Base-by-base conservation (phyloP, 192 early-diverging fungal species). In the Coemansia sp. region DNA sequence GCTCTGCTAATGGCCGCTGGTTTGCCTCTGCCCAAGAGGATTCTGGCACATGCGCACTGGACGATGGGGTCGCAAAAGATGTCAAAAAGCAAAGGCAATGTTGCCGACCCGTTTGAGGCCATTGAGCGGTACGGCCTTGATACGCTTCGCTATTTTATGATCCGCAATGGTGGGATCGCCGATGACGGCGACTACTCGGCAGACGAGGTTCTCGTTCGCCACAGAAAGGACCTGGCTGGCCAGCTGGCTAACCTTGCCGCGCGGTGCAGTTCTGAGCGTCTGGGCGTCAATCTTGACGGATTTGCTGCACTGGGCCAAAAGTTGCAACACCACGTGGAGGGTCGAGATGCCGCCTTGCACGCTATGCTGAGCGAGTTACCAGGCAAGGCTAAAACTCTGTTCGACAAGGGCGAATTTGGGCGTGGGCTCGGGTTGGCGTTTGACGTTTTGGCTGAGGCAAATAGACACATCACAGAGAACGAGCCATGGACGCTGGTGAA, bases 1-100 rank as follows among this genome's bases (percentile, higher is more conserved):
- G 94, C 95, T 1, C 93, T 99, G 64, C 77, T 99, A 44, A 88
- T 99, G 86, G 97, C 97, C 0, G 92, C 93, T 3, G 87, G 79
- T 0, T 74, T 97, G 27, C 88, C 88, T 2, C 80, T 92, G 42
- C 95, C 97, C 6, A 73, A 79, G 53, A 85, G 86, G 31, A 96
- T 99, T 66, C 66, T 99, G 27, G 90, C 93, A 2, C 97, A 99
- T 69, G 93, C 93, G 19, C 97, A 99, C 77, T 99, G 95, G 95
- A 92, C 95, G 2, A 89, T 93, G 84, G 83, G 83, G 29, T 86
- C 88, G 61, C 86, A 90, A 51, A 99, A 99, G 76, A 99, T 99
- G 95, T 97, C 95, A 27, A 99, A 99, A 74, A 93, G 90, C 82
- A 76, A 83, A 50, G 95, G 95, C 14, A 99, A 96, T 64, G 97